phyloP scores from a whole-genome alignment of 2,329 filamentous ascomycete species.

The Talaromyces atroroseus region DNA sequence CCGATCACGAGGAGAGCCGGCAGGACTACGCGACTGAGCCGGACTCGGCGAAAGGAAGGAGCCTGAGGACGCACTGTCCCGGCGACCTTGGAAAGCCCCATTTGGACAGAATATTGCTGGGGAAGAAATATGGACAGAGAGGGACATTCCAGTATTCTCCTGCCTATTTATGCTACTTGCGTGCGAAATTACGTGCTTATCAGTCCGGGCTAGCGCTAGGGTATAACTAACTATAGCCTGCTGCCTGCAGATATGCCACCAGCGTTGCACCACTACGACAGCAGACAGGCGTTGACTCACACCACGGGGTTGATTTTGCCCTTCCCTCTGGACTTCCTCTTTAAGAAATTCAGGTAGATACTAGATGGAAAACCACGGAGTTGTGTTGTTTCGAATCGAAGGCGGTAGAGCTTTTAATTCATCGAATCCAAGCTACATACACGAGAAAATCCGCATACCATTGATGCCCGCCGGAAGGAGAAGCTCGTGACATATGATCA shows the following conservation, averaged over 20 bases:
- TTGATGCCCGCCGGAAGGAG: conserved; percentile 13
- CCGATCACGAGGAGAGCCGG: conserved; percentile 5
- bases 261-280: background rate
- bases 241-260: too few relatives aligned
- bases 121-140: background rate
- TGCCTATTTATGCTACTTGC: background rate
- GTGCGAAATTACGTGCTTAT: conserved; percentile 10
- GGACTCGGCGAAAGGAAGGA: conserved; percentile 1
- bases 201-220: background rate
- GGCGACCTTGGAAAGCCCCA: background rate
- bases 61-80: background rate
- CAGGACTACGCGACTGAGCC: conserved; percentile 8
- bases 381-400: conserved; percentile 1
- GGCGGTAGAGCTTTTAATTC: conserved; percentile 11
- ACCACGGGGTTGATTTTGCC: too few relatives aligned
- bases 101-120: background rate
- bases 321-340: too few relatives aligned
- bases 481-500: conserved; percentile 13
- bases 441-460: conserved; percentile 13
- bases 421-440: conserved; percentile 13
- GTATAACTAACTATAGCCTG: background rate
- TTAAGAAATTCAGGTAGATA: too few relatives aligned
- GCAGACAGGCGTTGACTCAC: background rate
- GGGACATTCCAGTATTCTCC: background rate
- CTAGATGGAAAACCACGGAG: background rate